These are phyloP conservation scores for Debaryomycetaceae sp. DNA, from an alignment of 1,139 yeast genomes.

Conservation along the genomic window DNA sequence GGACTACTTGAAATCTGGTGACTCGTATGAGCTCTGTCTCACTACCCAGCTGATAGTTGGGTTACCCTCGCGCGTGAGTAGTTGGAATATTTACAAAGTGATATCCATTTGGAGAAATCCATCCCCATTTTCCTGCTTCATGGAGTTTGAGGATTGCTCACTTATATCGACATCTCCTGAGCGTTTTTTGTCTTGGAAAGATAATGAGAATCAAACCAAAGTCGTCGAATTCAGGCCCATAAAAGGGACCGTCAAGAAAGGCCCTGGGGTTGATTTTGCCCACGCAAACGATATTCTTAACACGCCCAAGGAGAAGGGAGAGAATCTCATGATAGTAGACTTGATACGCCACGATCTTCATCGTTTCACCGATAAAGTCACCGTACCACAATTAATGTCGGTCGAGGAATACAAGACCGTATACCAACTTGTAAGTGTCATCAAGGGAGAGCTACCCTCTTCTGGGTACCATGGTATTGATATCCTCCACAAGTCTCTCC, in stretches of 20 bases:
- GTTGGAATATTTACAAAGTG: conserved; percentile 82
- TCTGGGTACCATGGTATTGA: conserved; percentile 66
- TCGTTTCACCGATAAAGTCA: conserved; percentile 62
- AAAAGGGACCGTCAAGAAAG: conserved; percentile 87
- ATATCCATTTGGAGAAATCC: conserved; percentile 70
- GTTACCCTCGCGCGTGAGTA: conserved; percentile 40
- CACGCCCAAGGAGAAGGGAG: conserved; percentile 93
- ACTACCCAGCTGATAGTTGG: conserved; percentile 72
- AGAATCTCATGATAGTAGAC: conserved; percentile 95
- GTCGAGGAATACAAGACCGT: conserved; percentile 93
- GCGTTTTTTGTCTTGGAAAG: conserved; percentile 80
- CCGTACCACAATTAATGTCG: conserved; percentile 76
- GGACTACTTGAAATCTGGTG: conserved; percentile 69
- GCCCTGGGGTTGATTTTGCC: conserved; percentile 46
- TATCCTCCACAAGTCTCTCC: conserved; percentile 71
- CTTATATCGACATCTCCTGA: conserved; percentile 93
- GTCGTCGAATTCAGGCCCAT: conserved; percentile 85
- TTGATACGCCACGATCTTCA: conserved; percentile 88
- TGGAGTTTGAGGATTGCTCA: conserved; percentile 68
- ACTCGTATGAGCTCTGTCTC: conserved; percentile 89
- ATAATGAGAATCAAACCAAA: conserved; percentile 21
- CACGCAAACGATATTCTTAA: conserved; percentile 64
- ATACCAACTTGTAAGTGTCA: conserved; percentile 87
- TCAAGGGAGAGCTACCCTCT: conserved; percentile 54
- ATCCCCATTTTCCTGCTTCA: conserved; percentile 85